phyloP scores from a whole-genome alignment of 2,329 filamentous ascomycete genomes.

The Colletotrichum higginsianum region DNA sequence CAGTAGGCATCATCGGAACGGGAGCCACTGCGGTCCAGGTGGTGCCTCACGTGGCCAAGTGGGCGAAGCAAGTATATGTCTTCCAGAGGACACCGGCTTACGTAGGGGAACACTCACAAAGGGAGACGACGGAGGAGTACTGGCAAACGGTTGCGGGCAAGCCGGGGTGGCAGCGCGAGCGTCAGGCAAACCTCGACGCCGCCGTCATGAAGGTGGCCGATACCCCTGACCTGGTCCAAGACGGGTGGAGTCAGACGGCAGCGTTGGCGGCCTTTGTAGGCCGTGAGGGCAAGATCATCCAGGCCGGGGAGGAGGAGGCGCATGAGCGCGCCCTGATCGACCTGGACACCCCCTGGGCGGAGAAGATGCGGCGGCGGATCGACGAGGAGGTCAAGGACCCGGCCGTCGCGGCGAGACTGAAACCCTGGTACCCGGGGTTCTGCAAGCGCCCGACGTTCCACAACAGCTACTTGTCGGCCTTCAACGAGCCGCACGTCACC shows the following conservation, averaged over 20 bases:
- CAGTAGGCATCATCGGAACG: constrained; percentile 64
- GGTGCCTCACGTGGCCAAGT: constrained; percentile 60
- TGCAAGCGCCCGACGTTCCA: constrained; percentile 76
- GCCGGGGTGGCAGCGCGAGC: constrained; percentile 64
- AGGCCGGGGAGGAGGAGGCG: constrained; percentile 49
- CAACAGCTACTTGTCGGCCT: constrained; percentile 70
- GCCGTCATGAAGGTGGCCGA: constrained; percentile 54
- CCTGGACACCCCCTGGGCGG: constrained; percentile 58
- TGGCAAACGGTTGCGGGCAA: constrained; percentile 53
- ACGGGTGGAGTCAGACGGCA: constrained; percentile 59
- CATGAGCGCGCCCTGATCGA: constrained; percentile 60
- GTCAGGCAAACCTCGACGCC: constrained; percentile 57
- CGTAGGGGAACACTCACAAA: constrained; percentile 56
- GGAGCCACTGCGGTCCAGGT: constrained; percentile 64
- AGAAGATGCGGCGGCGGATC: constrained; percentile 61
- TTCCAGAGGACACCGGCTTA: constrained; percentile 67
- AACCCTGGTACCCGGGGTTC: constrained; percentile 72
- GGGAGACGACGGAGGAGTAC: constrained; percentile 56
- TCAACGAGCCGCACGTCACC: constrained; percentile 71
- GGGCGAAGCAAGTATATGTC: constrained; percentile 65
- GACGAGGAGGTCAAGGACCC: constrained; percentile 65
- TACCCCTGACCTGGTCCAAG: constrained; percentile 59
- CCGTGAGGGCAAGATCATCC: constrained; percentile 59
- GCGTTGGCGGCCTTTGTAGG: constrained; percentile 53
- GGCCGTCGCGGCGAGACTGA: constrained; percentile 64